Conservation (phyloP, 2,329 filamentous ascomycete genomes). For the Claviceps fusiformis region DNA sequence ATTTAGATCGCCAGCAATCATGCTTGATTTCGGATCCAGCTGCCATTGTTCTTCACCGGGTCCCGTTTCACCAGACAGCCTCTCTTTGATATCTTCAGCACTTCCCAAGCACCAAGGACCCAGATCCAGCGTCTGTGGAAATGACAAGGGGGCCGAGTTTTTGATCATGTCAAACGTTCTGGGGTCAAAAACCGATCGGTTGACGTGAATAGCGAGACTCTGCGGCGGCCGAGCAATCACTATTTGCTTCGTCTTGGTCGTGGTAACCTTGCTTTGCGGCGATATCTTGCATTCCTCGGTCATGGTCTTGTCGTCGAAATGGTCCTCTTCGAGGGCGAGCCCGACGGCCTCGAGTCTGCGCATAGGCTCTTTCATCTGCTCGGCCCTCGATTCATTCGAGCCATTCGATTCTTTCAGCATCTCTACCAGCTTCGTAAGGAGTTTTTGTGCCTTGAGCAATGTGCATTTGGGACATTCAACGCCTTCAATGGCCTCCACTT, state of each 20-base stretch:
- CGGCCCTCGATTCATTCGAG: constrained; percentile 22
- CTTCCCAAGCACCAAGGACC: constrained; percentile 75
- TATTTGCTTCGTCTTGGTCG: constrained; percentile 81
- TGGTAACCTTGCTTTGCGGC: constrained; percentile 53
- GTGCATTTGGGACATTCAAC: constrained; percentile 91
- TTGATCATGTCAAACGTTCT: constrained; percentile 67
- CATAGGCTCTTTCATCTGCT: constrained; percentile 35
- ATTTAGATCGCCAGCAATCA: constrained; percentile 47
- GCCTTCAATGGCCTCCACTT: constrained; percentile 71
- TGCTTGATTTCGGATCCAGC: constrained; percentile 53
- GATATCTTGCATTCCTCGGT: constrained; percentile 51
- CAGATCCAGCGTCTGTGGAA: constrained; percentile 62
- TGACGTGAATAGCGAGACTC: constrained; percentile 75
- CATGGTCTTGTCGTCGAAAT: constrained; percentile 60
- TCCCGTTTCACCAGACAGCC: constrained; percentile 9
- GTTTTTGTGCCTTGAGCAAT: constrained; percentile 42
- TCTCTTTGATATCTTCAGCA: constrained; percentile 11
- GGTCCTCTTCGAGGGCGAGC: constrained; percentile 60
- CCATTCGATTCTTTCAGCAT: constrained; percentile 17
- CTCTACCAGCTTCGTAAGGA: constrained; percentile 34
- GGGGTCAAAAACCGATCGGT: constrained; percentile 84
- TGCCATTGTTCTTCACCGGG: constrained; percentile 51
- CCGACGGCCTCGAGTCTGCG: constrained; percentile 53
- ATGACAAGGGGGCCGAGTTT: constrained; percentile 67
- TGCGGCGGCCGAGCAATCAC: constrained; percentile 72